Conservation (phyloP, 2,329 filamentous ascomycete genomes). For the Xylariaceae sp. region DNA sequence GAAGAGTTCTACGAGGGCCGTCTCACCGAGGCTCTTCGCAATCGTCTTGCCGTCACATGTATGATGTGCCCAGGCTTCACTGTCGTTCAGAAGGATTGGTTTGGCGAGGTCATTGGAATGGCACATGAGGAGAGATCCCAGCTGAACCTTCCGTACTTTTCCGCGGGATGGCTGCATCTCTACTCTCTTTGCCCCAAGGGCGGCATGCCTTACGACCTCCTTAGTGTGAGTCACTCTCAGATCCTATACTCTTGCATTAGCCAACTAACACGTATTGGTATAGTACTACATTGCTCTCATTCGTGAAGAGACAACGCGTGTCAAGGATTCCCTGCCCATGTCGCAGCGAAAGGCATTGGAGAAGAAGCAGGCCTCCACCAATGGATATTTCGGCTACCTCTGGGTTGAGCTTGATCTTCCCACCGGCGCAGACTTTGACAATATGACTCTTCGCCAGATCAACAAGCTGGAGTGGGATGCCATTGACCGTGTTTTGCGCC, state of each 20-base stretch:
- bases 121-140: conserved; percentile 31
- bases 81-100: conserved; percentile 56
- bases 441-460: conserved; percentile 44
- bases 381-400: conserved; percentile 50
- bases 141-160: conserved; percentile 46
- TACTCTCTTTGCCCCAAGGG: conserved; percentile 50
- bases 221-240: conserved; percentile 44
- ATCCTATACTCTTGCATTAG: neutral
- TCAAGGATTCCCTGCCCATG: conserved; percentile 37
- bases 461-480: conserved; percentile 45
- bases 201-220: conserved; percentile 45
- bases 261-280: conserved; percentile 15
- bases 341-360: conserved; percentile 39
- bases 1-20: conserved; percentile 27
- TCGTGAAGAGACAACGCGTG: conserved; percentile 46
- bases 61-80: conserved; percentile 60
- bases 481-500: conserved; percentile 46
- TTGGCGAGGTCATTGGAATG: conserved; percentile 43
- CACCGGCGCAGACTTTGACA: conserved; percentile 40
- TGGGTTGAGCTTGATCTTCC: conserved; percentile 45
- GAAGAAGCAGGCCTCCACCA: conserved; percentile 25
- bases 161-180: conserved; percentile 48
- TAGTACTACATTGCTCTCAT: conserved; percentile 57
- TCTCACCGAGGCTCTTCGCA: conserved; percentile 50
- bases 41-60: conserved; percentile 48